Conservation (phyloP, 805 yeast species). For the Candida yuanshanica region DNA sequence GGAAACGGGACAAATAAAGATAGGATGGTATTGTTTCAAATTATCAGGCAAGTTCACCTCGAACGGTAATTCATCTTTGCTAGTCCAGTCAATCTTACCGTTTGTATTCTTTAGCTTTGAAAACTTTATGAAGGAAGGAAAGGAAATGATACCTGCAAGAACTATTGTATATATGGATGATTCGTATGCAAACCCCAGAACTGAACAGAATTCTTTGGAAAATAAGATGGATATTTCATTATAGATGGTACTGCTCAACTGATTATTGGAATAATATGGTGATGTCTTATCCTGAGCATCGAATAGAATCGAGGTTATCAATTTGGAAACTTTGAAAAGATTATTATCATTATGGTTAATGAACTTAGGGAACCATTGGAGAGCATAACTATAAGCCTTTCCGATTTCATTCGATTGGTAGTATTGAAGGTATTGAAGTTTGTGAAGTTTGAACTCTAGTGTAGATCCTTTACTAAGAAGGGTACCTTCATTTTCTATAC, state of each 20-base stretch:
- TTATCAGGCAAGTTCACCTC: slow-evolving; percentile 50
- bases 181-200: slow-evolving; percentile 43
- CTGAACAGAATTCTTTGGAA: slow-evolving; percentile 43
- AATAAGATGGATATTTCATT: slow-evolving; percentile 27
- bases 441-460: slow-evolving; percentile 40
- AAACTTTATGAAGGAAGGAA: slow-evolving; percentile 48
- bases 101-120: slow-evolving; percentile 33
- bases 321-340: slow-evolving; percentile 37
- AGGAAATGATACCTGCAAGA: slow-evolving; percentile 46
- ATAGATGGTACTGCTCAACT: slow-evolving; percentile 5
- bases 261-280: slow-evolving; percentile 19
- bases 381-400: slow-evolving; percentile 41
- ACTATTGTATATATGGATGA: slow-evolving; percentile 48
- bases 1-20: slow-evolving; percentile 67
- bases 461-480: slow-evolving; percentile 30
- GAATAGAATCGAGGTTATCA: slow-evolving; percentile 33
- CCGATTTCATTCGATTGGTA: slow-evolving; percentile 20
- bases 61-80: slow-evolving; percentile 55
- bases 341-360: slow-evolving; percentile 29
- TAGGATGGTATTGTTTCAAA: slow-evolving; percentile 50
- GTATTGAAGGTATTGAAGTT: slow-evolving; percentile 34
- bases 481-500: slow-evolving; percentile 20
- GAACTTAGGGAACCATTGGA: slow-evolving; percentile 33
- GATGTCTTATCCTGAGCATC: slow-evolving; percentile 16
- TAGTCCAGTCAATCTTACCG: slow-evolving; percentile 46